These are phyloP conservation scores for Blastobotrys attinorum DNA, from an alignment of 805 yeast species.

Conservation along the genomic window DNA sequence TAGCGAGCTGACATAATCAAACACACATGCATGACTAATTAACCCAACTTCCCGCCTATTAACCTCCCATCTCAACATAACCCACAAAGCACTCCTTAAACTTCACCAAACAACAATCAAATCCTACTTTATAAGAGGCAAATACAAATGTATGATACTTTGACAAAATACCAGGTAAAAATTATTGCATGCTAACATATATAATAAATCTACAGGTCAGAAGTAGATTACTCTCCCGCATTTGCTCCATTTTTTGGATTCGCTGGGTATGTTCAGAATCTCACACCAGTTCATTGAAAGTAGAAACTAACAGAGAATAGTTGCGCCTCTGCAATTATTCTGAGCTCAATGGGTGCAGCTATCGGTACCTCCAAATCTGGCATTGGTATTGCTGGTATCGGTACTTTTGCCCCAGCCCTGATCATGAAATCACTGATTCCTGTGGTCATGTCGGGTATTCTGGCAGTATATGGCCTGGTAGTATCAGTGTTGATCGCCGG, in stretches of 20 bases:
- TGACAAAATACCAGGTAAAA: too few species aligned
- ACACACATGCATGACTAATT: too few species aligned
- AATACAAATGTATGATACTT: too few species aligned
- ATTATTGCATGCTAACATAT: too few species aligned
- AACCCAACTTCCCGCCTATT: too few species aligned
- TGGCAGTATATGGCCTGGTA: slow-evolving; percentile 94
- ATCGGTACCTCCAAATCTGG: slow-evolving; percentile 98
- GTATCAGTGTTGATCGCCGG: slow-evolving; percentile 90
- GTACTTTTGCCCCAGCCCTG: slow-evolving; percentile 93
- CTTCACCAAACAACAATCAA: too few species aligned
- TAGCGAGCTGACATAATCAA: too few species aligned
- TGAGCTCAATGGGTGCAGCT: slow-evolving; percentile 97
- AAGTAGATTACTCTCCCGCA: slow-evolving; percentile 60
- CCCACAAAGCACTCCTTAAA: too few species aligned
- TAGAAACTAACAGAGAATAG: slow-evolving; percentile 18
- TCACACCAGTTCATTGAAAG: too few species aligned
- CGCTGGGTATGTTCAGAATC: slow-evolving; percentile 66
- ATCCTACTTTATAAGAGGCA: too few species aligned
- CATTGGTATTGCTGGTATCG: slow-evolving; percentile 95
- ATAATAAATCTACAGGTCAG: slow-evolving; percentile 33
- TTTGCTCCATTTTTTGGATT: slow-evolving; percentile 97
- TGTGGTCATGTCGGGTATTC: slow-evolving; percentile 96
- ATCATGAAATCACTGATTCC: slow-evolving; percentile 90
- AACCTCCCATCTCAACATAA: too few species aligned
- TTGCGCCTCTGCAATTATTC: slow-evolving; percentile 84